Evolutionary conservation across 2,329 filamentous ascomycete species (phyloP).

Genomic region (Neonectria neomacrospora): DNA sequence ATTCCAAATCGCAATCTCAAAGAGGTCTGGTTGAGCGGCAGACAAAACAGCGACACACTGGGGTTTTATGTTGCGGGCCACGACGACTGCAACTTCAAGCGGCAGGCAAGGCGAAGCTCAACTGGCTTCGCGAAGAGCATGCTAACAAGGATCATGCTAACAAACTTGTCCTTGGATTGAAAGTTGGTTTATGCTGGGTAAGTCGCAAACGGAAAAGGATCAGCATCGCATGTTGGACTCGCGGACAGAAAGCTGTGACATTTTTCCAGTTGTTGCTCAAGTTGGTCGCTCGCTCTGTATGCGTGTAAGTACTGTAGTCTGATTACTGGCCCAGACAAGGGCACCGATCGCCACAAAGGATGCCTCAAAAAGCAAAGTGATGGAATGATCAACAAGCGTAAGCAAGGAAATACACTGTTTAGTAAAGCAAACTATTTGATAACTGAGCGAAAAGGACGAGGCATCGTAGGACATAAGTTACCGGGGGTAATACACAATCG

Average conservation of each 20-base stretch:
- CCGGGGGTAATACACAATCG: no score
- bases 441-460: not conserved
- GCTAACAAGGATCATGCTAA: not conserved
- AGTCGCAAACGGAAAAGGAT: not conserved
- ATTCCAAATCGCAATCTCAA: not conserved
- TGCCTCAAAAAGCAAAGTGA: not conserved
- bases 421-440: not conserved
- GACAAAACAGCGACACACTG: not conserved
- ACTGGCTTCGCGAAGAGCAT: not conserved
- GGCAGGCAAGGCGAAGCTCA: not conserved
- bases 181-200: not conserved
- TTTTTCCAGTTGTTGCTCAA: not conserved
- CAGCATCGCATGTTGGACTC: not conserved
- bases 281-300: not conserved
- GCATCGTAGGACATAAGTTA: no score
- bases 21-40: not conserved
- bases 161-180: not conserved
- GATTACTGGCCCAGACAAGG: not conserved
- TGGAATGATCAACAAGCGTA: not conserved
- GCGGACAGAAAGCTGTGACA: not conserved
- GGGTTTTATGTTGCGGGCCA: not conserved
- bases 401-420: not conserved
- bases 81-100: not conserved
- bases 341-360: not conserved
- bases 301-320: not conserved